Conservation (phyloP, 495 filamentous ascomycete genomes). For the Parathielavia hyrcaniae region DNA sequence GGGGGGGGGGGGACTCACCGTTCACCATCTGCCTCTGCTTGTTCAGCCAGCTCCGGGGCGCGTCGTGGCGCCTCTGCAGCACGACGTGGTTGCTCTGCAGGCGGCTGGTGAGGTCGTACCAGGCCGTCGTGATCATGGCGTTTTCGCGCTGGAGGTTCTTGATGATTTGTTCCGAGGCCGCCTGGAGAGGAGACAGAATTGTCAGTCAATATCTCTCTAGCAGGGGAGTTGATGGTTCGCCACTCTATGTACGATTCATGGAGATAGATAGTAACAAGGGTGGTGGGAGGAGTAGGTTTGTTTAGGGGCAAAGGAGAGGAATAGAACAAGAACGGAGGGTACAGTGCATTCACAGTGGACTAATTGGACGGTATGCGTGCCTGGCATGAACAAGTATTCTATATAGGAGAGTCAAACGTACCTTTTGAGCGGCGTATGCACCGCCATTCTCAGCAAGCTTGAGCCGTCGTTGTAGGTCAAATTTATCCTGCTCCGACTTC, state of each 20-base stretch:
- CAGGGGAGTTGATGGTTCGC: background rate
- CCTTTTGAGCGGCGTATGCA: slow-evolving; percentile 44
- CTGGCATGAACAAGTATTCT: too few relatives aligned
- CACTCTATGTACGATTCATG: too few relatives aligned
- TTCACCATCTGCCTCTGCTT: slow-evolving; percentile 75
- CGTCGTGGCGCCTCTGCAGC: slow-evolving; percentile 65
- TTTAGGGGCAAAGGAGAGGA: too few relatives aligned
- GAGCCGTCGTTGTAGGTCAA: slow-evolving; percentile 42
- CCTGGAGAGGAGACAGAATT: slow-evolving; percentile 24
- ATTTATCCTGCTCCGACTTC: slow-evolving; percentile 44
- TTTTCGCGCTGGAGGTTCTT: slow-evolving; percentile 77
- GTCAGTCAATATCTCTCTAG: background rate
- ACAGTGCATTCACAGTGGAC: too few relatives aligned
- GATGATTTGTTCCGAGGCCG: slow-evolving; percentile 55
- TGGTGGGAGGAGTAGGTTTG: too few relatives aligned
- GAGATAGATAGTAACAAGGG: too few relatives aligned
- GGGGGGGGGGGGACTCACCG: slow-evolving; percentile 29
- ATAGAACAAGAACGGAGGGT: too few relatives aligned
- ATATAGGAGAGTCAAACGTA: slow-evolving; percentile 27
- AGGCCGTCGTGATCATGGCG: slow-evolving; percentile 76
- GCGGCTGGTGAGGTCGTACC: slow-evolving; percentile 80
- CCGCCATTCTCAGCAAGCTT: slow-evolving; percentile 42
- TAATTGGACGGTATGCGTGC: too few relatives aligned
- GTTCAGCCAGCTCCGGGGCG: slow-evolving; percentile 81
- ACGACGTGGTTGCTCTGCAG: slow-evolving; percentile 85